phyloP scores from a whole-genome alignment of 208 protist genomes.

The Leishmania aethiopica region DNA sequence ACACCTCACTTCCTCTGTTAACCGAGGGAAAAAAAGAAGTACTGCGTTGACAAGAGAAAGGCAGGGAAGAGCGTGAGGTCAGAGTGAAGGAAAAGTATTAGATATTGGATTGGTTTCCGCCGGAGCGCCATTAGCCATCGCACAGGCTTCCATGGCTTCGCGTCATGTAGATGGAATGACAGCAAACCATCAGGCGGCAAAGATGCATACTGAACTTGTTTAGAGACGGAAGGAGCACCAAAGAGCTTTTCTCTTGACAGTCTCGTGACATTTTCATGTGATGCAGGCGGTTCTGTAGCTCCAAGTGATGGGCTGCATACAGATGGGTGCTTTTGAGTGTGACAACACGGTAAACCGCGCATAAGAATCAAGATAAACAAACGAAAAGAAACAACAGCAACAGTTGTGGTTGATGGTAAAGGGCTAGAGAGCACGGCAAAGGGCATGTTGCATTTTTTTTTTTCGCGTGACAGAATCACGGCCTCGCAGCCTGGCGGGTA shows the following conservation, averaged over 20 bases:
- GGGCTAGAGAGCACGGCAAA: not conserved
- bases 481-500: slow-evolving; percentile 14
- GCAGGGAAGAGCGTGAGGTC: not conserved
- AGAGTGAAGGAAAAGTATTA: not conserved
- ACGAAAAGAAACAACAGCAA: slow-evolving; percentile 15
- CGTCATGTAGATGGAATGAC: not conserved
- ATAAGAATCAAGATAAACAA: not conserved
- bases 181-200: not conserved
- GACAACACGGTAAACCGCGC: not conserved
- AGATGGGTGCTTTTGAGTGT: not conserved
- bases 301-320: not conserved
- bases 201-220: not conserved
- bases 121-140: not conserved
- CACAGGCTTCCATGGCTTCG: not conserved
- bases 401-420: not conserved
- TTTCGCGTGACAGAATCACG: not conserved
- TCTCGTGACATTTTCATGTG: not conserved
- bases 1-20: not conserved
- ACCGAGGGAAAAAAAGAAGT: slow-evolving; percentile 9
- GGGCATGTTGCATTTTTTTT: not conserved
- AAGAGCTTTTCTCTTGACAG: not conserved
- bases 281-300: not conserved
- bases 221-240: not conserved
- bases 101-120: not conserved
- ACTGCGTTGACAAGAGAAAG: not conserved